Conservation (phyloP, 2,329 filamentous ascomycete genomes). For the Trichoderma endophyticum region DNA sequence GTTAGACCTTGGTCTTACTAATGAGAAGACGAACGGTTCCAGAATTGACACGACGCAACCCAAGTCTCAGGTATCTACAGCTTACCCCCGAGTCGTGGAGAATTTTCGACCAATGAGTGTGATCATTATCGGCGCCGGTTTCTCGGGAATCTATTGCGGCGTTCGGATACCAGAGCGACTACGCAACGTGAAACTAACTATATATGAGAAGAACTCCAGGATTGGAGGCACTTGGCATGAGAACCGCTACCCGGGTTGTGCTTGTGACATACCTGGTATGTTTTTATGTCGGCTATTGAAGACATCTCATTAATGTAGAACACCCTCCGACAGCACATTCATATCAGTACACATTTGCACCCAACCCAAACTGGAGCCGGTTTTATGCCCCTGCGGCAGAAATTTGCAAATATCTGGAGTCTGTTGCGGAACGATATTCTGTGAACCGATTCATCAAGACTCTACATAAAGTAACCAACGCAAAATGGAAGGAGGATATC, state of each 20-base stretch:
- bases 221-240: conserved; percentile 25
- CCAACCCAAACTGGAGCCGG: not conserved
- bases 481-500: too few relatives aligned
- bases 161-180: conserved; percentile 66
- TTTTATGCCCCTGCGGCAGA: not conserved
- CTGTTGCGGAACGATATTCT: conserved; percentile 59
- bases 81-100: too few relatives aligned
- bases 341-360: not conserved
- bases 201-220: conserved; percentile 49
- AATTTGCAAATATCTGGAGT: conserved; percentile 45
- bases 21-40: too few relatives aligned
- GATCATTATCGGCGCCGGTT: conserved; percentile 21
- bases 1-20: too few relatives aligned
- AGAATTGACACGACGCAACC: too few relatives aligned
- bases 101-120: too few relatives aligned
- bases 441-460: conserved; percentile 33
- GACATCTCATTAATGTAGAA: too few relatives aligned
- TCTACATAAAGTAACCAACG: conserved; percentile 43
- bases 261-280: conserved; percentile 24
- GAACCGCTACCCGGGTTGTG: conserved; percentile 26
- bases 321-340: too few relatives aligned
- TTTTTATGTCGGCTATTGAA: not conserved
- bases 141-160: conserved; percentile 49
- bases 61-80: too few relatives aligned
- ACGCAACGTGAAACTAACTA: conserved; percentile 60